phyloP scores from a whole-genome alignment of 1,284 basidiomycete species.

The Schizopora paradoxa region DNA sequence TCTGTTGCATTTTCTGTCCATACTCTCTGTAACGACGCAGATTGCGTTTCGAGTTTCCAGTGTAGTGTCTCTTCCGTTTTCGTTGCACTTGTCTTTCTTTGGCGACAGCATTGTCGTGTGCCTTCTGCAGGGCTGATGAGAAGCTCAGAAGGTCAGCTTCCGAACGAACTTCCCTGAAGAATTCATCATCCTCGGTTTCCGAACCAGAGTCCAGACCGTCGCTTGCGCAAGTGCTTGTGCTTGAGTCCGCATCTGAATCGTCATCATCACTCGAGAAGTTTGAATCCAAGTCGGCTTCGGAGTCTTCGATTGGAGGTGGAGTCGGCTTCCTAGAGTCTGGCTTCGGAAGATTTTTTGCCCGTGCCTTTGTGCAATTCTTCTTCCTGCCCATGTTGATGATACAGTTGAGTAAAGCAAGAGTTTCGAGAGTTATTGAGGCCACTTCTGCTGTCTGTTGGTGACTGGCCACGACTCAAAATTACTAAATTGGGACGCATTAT shows the following conservation, averaged over 20 bases:
- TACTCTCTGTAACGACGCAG: not conserved
- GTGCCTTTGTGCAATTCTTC: not conserved
- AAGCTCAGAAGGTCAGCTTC: constrained; percentile 3
- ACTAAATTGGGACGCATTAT: not conserved
- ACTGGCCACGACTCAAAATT: not conserved
- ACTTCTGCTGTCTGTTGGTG: not conserved
- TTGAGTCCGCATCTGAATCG: constrained; percentile 1
- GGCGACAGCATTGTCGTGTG: not conserved
- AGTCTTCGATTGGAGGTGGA: not conserved
- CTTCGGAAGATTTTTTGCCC: not conserved
- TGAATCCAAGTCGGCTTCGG: not conserved
- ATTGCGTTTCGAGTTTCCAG: constrained; percentile 6
- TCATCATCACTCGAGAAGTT: not conserved
- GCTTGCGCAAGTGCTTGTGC: no score
- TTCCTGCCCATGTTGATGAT: not conserved
- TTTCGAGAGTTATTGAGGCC: no score
- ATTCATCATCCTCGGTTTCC: not conserved
- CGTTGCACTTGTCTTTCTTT: not conserved
- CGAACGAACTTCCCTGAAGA: not conserved
- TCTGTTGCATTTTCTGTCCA: not conserved
- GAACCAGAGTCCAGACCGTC: no score
- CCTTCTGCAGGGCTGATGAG: constrained; percentile 5
- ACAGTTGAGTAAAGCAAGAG: not conserved
- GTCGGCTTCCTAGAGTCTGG: not conserved
- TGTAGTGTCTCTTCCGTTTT: not conserved